These are phyloP conservation scores for Mycena epipterygia DNA, from an alignment of 768 basidiomycete species.

Conservation along the genomic window DNA sequence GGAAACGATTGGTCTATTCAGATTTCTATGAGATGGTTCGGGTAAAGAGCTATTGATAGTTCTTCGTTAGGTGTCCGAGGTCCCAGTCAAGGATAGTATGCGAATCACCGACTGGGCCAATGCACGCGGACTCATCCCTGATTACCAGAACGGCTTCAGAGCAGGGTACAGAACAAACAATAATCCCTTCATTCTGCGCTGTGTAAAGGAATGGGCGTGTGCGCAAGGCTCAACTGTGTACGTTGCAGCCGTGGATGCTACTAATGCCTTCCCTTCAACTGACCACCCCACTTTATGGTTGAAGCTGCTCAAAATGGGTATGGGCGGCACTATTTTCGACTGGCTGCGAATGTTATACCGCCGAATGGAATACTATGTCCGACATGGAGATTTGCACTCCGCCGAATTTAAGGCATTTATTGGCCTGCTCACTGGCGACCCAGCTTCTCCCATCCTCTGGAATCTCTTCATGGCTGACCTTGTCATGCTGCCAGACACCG, in stretches of 20 bases:
- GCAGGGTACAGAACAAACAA: too few species aligned
- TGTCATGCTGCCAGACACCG: constrained; percentile 17
- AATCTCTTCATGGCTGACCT: constrained; percentile 42
- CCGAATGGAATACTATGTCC: constrained; percentile 36
- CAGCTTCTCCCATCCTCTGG: constrained; percentile 43
- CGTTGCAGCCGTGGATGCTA: constrained; percentile 36
- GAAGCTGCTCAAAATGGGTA: constrained; percentile 37
- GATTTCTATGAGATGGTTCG: too few species aligned
- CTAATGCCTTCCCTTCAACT: constrained; percentile 47
- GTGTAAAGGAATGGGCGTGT: constrained; percentile 32
- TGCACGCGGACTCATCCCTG: constrained; percentile 34
- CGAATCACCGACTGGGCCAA: constrained; percentile 35
- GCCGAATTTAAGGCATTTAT: constrained; percentile 36
- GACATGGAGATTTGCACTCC: constrained; percentile 25
- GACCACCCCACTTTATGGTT: constrained; percentile 42
- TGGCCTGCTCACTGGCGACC: constrained; percentile 44
- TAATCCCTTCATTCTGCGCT: constrained; percentile 38
- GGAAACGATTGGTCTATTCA: too few species aligned
- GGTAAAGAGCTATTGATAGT: too few species aligned
- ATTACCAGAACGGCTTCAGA: constrained; percentile 48
- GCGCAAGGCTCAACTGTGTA: constrained; percentile 27
- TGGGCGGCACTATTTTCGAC: constrained; percentile 34
- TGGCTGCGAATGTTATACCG: constrained; percentile 33
- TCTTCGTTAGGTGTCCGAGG: too few species aligned
- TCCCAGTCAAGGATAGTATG: too few species aligned